These are phyloP conservation scores for Penicillium riverlandense DNA, from an alignment of 495 filamentous ascomycete species.

Conservation along the genomic window DNA sequence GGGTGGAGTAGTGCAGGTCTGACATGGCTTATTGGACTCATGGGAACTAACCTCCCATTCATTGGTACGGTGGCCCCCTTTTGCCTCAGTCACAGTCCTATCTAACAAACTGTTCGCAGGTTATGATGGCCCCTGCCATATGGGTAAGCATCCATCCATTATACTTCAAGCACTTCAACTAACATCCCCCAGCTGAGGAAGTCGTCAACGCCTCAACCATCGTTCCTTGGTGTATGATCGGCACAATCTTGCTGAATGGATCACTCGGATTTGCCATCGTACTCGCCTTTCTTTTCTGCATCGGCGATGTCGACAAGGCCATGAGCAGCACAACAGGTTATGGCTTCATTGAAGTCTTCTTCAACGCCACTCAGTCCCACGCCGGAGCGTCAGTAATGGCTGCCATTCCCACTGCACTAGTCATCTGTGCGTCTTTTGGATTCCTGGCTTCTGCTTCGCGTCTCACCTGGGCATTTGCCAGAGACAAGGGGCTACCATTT, in stretches of 20 bases:
- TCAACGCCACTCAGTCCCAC: slow-evolving; percentile 14
- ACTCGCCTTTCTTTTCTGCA: too few species aligned
- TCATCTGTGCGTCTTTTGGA: slow-evolving; percentile 24
- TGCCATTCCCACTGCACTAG: background rate
- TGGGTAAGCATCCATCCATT: too few species aligned
- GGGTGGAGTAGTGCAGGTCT: slow-evolving; percentile 29
- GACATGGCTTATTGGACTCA: slow-evolving; percentile 26
- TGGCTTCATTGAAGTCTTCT: slow-evolving; percentile 26
- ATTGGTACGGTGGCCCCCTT: slow-evolving; percentile 3
- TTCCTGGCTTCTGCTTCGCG: slow-evolving; percentile 33
- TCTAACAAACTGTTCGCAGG: too few species aligned
- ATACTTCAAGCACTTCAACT: too few species aligned
- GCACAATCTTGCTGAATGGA: too few species aligned
- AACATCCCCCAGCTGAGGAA: too few species aligned
- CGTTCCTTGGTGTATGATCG: too few species aligned
- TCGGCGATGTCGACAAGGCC: slow-evolving; percentile 14
- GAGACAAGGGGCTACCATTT: slow-evolving; percentile 44
- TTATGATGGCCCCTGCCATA: too few species aligned
- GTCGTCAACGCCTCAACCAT: too few species aligned
- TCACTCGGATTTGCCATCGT: too few species aligned
- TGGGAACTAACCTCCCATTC: slow-evolving; percentile 6
- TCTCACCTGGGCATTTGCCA: slow-evolving; percentile 37
- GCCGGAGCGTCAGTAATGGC: slow-evolving; percentile 15
- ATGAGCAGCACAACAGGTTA: slow-evolving; percentile 20
- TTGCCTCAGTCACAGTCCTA: too few species aligned